phyloP scores from a whole-genome alignment of 2,329 filamentous ascomycete species.

The Colletotrichum noveboracense region DNA sequence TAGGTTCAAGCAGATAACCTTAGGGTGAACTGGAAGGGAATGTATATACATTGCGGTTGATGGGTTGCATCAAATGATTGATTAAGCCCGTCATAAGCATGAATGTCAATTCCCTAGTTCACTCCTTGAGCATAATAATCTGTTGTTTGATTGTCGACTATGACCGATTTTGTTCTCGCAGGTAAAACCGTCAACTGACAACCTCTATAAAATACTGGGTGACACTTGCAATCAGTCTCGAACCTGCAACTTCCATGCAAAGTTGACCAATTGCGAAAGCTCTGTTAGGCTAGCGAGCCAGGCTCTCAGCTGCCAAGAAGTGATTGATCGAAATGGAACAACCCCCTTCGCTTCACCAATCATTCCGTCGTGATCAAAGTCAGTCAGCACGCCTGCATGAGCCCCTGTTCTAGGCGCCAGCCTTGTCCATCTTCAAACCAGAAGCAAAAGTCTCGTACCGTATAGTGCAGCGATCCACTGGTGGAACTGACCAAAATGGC shows the following conservation, averaged over 20 bases:
- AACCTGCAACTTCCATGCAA: not conserved
- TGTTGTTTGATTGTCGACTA: accelerated
- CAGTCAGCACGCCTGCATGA: not conserved
- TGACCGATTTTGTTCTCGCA: not conserved
- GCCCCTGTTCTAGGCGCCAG: not conserved
- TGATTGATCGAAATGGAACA: not conserved
- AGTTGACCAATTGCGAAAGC: not conserved
- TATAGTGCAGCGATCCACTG: not conserved
- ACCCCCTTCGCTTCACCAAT: not conserved
- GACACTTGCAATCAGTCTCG: not conserved
- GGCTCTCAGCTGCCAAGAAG: not conserved
- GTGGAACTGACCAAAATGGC: not conserved
- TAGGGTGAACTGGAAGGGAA: too few species aligned
- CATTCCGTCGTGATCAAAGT: not conserved
- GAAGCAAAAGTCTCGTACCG: not conserved
- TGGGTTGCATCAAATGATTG: not conserved
- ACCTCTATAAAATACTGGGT: accelerated
- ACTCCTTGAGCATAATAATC: accelerated
- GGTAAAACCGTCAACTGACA: not conserved
- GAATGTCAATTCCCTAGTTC: accelerated
- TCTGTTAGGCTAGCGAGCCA: not conserved
- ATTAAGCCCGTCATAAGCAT: not conserved
- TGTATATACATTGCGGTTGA: too few species aligned
- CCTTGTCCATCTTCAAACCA: not conserved
- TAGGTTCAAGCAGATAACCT: too few species aligned